Evolutionary conservation across 2,329 filamentous ascomycete genomes (phyloP), one percentile per base, ranked within the genome.

Genomic region (Zymoseptoria ardabiliae): DNA sequence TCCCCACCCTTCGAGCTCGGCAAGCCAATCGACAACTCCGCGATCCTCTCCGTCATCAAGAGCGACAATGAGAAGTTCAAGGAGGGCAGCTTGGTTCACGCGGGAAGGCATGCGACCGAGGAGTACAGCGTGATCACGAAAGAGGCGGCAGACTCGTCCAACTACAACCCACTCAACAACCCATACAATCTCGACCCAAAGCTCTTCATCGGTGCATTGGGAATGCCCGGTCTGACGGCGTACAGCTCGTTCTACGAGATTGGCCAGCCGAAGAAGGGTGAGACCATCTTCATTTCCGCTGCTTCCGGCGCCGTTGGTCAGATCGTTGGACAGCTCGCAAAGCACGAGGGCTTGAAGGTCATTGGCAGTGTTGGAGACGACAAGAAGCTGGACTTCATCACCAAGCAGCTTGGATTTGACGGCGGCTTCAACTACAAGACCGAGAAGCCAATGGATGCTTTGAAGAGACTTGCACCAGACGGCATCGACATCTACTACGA

Each of bases 381-480:
- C 69, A 86, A 88, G 69, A 95, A 96, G 79, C 79, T 91, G 22
- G 83, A 88, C 20, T 94, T 85, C 73, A 88, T 91, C 72, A 78
- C 73, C 58, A 84, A 87, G 57, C 85, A 88, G 54, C 81, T 91
- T 35, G 79, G 80, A 23, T 91, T 91, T 70, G 86, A 91, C 69
- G 81, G 74, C 17, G 90, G 86, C 8, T 94, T 93, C 78, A 94
- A 95, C 80, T 95, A 95, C 81, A 93, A 94, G 82, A 91, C 84
- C 66, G 89, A 94, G 77, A 83, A 81, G 66, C 82, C 89, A 0
- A 70, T 75, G 0, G 86, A 87, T 10, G 90, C 89, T 0, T 79
- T 95, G 58, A 75, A 79, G 64, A 81, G 88, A 59, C 80, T 94
- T 19, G 88, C 88, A 0, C 89, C 90, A 0, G 74, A 91, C 13